Base-by-base conservation (phyloP, 371 early-diverging fungal genomes). In the Mucor circinelloides region DNA sequence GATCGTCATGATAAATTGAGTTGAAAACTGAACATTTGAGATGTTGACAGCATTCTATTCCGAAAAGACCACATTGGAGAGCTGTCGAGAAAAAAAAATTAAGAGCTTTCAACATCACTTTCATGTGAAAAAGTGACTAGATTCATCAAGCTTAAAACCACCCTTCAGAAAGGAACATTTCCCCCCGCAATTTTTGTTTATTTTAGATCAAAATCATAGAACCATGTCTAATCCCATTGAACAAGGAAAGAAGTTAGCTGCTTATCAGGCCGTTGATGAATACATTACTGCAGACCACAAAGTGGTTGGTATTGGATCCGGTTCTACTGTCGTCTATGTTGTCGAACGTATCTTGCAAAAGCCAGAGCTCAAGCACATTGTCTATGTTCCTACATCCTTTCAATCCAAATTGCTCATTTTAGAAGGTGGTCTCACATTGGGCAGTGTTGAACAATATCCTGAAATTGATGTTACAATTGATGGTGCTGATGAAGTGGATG, bases 401-500 rank as follows among this genome's bases (percentile, higher is more conserved):
- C 97, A 97, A 82, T 86, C 92, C 27, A 88, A 86, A 63, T 85
- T 90, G 46, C 82, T 96, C n/a, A 91, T 96, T 67, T 42, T 87
- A 9, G 87, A 93, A 66, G 80, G 88, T 68, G 86, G 94, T 34
- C 67, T 90, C 72, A 78, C 83, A 42, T 72, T 90, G 66, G 88
- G 91, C 27, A 84, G 87, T 64, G 73, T 89, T 58, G 89, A 93
- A 60, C 87, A 90, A 36, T 63, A 63, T 36, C 63, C 48, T 1
- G 75, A 77, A 15, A 87, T 97, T 59, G 96, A 97, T 71, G 89
- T 97, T n/a, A 91, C 95, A 25, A 94, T 97, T 66, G 97, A 97
- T 65, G 96, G 97, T 15, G 97, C 96, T 4, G 97, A 97, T 77
- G 97, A 97, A 80, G 92, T 91, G n/a, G 93, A 94, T 63, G 61